Conservation (phyloP, 2,329 filamentous ascomycete genomes). For the Epichloe festucae region DNA sequence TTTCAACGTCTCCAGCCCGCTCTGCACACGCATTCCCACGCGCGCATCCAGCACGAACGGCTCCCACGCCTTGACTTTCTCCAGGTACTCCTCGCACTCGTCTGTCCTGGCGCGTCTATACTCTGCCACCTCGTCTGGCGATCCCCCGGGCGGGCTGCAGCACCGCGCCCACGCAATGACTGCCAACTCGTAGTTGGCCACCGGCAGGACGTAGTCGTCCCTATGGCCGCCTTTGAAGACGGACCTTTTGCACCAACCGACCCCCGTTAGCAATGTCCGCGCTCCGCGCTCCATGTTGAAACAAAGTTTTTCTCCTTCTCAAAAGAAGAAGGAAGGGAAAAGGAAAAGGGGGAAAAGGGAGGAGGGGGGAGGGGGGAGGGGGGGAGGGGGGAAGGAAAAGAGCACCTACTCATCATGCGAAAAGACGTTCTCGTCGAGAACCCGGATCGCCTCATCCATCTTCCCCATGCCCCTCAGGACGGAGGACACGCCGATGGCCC, state of each 20-base stretch:
- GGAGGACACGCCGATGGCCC: constrained; percentile 52
- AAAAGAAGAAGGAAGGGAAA: no score
- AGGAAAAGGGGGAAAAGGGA: no score
- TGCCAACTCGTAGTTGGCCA: constrained; percentile 76
- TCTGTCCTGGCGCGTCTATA: constrained; percentile 36
- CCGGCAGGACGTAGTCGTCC: constrained; percentile 60
- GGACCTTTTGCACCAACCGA: constrained; percentile 19
- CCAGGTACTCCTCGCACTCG: constrained; percentile 51
- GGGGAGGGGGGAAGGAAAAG: neutral
- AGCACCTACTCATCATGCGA: constrained; percentile 44
- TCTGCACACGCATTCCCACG: constrained; percentile 60
- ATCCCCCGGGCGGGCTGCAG: constrained; percentile 24
- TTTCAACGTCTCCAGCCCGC: constrained; percentile 50
- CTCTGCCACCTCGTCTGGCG: constrained; percentile 18
- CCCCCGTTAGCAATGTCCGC: no score
- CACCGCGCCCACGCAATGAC: constrained; percentile 67
- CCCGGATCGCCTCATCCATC: constrained; percentile 49
- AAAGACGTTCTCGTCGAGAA: constrained; percentile 54
- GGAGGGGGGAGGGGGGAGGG: no score
- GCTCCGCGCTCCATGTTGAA: no score
- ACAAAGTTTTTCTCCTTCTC: no score
- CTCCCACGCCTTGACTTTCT: constrained; percentile 59
- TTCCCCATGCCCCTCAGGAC: constrained; percentile 50
- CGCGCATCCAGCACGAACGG: constrained; percentile 60
- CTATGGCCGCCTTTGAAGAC: constrained; percentile 45